A percentile compares a stretch with the other conserved stretches of the same genome.
phyloP scores from a whole-genome alignment of 139 green algal genomes.

The Picochlorum sp. region DNA sequence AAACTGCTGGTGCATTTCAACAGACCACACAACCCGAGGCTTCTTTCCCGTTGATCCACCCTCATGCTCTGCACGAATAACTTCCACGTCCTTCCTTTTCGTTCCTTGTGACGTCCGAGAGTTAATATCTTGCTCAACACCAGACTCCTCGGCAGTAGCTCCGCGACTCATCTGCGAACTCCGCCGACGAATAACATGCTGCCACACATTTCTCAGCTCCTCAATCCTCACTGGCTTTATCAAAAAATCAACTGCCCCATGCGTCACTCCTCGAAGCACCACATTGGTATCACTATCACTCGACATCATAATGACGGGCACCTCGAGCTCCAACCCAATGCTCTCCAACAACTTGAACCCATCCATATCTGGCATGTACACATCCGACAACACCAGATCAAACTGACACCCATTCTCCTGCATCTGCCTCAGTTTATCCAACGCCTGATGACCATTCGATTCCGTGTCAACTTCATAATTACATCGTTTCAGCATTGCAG shows the following conservation, averaged over 20 bases:
- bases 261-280: conserved; percentile 86
- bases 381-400: conserved; percentile 92
- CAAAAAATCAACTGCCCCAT: conserved; percentile 93
- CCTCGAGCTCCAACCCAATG: conserved; percentile 84
- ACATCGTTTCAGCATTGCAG: conserved; percentile 80
- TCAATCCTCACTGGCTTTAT: conserved; percentile 96
- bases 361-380: conserved; percentile 98
- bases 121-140: conserved; percentile 1
- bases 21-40: conserved; percentile 84
- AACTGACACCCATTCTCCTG: conserved; percentile 45
- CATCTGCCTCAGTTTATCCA: conserved; percentile 50
- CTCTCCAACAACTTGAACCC: conserved; percentile 90
- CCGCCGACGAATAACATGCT: conserved; percentile 83
- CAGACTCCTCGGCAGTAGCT: conserved; percentile 9
- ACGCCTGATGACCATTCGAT: conserved; percentile 45
- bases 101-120: conserved; percentile 9
- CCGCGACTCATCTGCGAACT: background rate
- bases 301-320: conserved; percentile 98
- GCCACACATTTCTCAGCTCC: conserved; percentile 94
- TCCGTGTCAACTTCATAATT: conserved; percentile 62
- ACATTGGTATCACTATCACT: conserved; percentile 81
- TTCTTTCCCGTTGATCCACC: conserved; percentile 62
- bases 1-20: conserved; percentile 96
- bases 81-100: conserved; percentile 20
- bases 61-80: conserved; percentile 16